These are phyloP conservation scores for Begonia loranthoides DNA, from an alignment of 306 rosid genomes.

Conservation along the genomic window DNA sequence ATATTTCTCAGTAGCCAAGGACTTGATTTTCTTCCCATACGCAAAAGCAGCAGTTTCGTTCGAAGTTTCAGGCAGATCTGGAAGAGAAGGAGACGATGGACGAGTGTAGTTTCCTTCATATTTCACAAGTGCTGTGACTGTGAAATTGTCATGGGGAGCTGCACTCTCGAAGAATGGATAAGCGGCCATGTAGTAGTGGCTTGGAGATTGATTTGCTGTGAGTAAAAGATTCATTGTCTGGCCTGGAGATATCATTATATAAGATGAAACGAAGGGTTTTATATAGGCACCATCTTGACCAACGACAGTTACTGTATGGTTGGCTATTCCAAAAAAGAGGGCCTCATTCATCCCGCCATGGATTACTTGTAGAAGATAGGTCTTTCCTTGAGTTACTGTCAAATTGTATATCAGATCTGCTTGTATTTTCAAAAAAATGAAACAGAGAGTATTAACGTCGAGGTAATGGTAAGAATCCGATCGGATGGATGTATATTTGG, in stretches of 20 bases:
- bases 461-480: too few relatives aligned
- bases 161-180: neutral
- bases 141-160: conserved; percentile 1
- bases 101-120: neutral
- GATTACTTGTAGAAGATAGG: conserved; percentile 9
- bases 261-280: conserved; percentile 7
- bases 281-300: conserved; percentile 13
- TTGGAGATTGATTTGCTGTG: conserved; percentile 4
- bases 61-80: neutral
- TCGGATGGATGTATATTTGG: too few relatives aligned
- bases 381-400: conserved; percentile 2
- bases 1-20: conserved; percentile 20
- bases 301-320: conserved; percentile 12
- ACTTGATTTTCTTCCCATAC: conserved; percentile 7
- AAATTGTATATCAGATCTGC: conserved; percentile 3
- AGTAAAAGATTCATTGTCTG: conserved; percentile 16
- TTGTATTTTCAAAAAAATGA: neutral
- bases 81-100: neutral
- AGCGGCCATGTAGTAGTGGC: conserved; percentile 9
- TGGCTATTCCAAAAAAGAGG: conserved; percentile 9
- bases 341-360: conserved; percentile 9
- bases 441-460: neutral
- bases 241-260: conserved; percentile 12
- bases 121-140: neutral
- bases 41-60: conserved; percentile 1